Evolutionary conservation across 208 protist genomes (phyloP).

Genomic region (Leishmania tarentolae): DNA sequence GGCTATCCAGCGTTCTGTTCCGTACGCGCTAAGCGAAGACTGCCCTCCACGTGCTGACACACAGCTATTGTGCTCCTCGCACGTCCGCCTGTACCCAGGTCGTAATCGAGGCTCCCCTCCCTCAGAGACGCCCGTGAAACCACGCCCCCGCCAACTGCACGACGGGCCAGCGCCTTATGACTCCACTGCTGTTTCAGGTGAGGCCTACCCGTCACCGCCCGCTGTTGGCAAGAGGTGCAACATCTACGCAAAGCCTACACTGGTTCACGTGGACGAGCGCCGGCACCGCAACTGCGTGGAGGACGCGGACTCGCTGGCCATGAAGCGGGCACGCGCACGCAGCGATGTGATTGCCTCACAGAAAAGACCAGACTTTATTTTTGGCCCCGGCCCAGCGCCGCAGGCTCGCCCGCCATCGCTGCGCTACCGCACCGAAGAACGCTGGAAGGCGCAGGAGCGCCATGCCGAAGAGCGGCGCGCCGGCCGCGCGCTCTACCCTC

Average conservation of each 20-base stretch:
- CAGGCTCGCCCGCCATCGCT: constrained; percentile 34
- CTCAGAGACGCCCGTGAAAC: constrained; percentile 11
- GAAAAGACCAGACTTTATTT: constrained; percentile 51
- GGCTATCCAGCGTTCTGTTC: constrained; percentile 37
- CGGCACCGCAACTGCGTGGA: constrained; percentile 25
- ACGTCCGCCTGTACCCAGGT: constrained; percentile 38
- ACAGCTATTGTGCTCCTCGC: constrained; percentile 13
- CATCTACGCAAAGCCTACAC: constrained; percentile 32
- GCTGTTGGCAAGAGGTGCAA: constrained; percentile 49
- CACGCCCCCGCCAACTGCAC: constrained; percentile 32
- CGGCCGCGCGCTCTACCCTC: constrained; percentile 52
- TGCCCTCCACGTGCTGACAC: constrained; percentile 44
- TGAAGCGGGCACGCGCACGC: constrained; percentile 52
- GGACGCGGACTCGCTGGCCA: constrained; percentile 45
- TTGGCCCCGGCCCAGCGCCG: constrained; percentile 29
- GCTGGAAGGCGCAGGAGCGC: constrained; percentile 51
- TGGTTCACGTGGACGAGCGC: constrained; percentile 38
- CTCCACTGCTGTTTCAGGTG: constrained; percentile 35
- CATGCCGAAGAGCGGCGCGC: constrained; percentile 40
- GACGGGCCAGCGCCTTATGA: constrained; percentile 49
- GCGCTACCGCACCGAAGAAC: constrained; percentile 45
- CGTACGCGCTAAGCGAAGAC: constrained; percentile 60
- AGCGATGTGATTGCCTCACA: constrained; percentile 32
- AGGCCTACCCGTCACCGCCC: constrained; percentile 71
- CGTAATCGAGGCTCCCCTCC: constrained; percentile 40